phyloP scores from a whole-genome alignment of 1,284 basidiomycete species.

The Agaricales sp. region DNA sequence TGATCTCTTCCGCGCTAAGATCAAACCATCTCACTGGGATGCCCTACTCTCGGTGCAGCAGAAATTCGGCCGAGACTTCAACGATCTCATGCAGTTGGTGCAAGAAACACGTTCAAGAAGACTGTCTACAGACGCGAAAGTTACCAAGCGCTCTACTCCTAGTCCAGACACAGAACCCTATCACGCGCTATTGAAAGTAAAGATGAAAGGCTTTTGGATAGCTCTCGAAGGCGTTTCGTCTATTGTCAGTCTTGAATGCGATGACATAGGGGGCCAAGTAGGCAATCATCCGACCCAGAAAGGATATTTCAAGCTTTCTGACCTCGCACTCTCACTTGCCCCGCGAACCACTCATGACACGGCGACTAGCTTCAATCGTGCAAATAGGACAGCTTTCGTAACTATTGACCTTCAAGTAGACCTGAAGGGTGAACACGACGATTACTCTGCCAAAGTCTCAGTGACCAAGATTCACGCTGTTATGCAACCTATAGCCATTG shows the following conservation, averaged over 20 bases:
- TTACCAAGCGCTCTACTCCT: constrained; percentile 9
- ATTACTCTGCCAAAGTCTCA: constrained; percentile 28
- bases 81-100: constrained; percentile 60
- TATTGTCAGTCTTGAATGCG: constrained; percentile 63
- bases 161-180: constrained; percentile 20
- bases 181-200: constrained; percentile 42
- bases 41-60: constrained; percentile 71
- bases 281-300: constrained; percentile 29
- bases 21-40: constrained; percentile 76
- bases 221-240: constrained; percentile 66
- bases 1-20: constrained; percentile 57
- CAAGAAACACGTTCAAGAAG: constrained; percentile 42
- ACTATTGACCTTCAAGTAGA: constrained; percentile 57
- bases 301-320: constrained; percentile 60
- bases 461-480: constrained; percentile 80
- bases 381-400: constrained; percentile 73
- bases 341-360: constrained; percentile 32
- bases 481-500: constrained; percentile 85
- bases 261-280: constrained; percentile 55
- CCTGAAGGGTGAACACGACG: constrained; percentile 21
- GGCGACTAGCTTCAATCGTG: constrained; percentile 37
- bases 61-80: constrained; percentile 80
- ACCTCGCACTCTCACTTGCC: constrained; percentile 65
- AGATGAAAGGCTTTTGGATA: constrained; percentile 70
- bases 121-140: constrained; percentile 15